Conservation (phyloP, 2,329 filamentous ascomycete genomes). For the Trichoderma citrinoviride region DNA sequence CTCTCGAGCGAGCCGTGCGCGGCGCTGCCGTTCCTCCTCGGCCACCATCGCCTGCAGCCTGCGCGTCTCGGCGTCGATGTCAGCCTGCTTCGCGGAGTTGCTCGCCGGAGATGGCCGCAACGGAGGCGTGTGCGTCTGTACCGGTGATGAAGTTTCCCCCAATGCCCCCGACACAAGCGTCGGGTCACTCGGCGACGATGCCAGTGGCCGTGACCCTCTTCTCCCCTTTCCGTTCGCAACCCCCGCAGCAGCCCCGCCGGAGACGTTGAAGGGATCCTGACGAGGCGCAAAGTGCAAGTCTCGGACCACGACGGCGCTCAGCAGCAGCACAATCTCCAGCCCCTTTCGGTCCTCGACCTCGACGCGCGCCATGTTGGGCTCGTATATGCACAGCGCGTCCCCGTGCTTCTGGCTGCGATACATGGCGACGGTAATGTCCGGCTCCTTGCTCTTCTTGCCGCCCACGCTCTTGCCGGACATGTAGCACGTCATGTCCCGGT, state of each 20-base stretch:
- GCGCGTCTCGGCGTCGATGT: constrained; percentile 73
- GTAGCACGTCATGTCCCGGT: constrained; percentile 85
- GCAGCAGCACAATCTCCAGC: constrained; percentile 74
- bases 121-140: constrained; percentile 22
- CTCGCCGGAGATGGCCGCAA: constrained; percentile 25
- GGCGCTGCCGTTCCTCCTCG: constrained; percentile 50
- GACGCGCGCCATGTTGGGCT: constrained; percentile 85
- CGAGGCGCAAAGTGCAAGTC: constrained; percentile 64
- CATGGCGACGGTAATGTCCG: constrained; percentile 91
- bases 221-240: constrained; percentile 23
- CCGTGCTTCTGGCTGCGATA: constrained; percentile 70
- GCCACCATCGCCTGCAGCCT: constrained; percentile 59
- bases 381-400: constrained; percentile 73
- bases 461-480: constrained; percentile 74
- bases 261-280: constrained; percentile 76
- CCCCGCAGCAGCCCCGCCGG: constrained; percentile 37
- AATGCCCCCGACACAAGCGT: constrained; percentile 41
- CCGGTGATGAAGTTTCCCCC: constrained; percentile 30
- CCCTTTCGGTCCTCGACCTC: constrained; percentile 95
- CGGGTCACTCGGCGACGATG: constrained; percentile 24
- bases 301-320: constrained; percentile 62
- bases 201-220: constrained; percentile 43
- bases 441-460: constrained; percentile 82
- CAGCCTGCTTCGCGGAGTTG: constrained; percentile 35
- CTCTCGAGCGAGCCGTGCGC: constrained; percentile 57